Evolutionary conservation across 371 early-diverging fungal genomes (phyloP), one percentile per base, ranked within the genome.

Genomic region (Mucor indicus): DNA sequence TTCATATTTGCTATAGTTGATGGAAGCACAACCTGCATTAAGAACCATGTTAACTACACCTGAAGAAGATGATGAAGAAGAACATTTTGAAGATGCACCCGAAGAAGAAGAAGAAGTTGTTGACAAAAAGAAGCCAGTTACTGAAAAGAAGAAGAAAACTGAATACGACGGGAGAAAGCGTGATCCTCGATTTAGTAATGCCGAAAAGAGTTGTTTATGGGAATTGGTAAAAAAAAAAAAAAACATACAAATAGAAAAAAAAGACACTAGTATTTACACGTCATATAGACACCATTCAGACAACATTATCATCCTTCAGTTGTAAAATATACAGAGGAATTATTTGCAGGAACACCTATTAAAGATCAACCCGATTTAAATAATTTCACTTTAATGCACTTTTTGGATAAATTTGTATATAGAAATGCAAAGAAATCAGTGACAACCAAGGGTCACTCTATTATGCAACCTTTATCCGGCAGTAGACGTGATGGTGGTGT

Each of bases 341-440:
- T 97, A 36, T 70, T 95, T 40, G 69, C 75, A 9, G 83, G 86
- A 29, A 72, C 84, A 54, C 71, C 79, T 29, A 91, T 96, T 38
- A 62, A 77, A 24, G 75, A 77, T 22, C 81, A 88, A 41, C 84
- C 81, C 54, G 95, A 96, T 62, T 79, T 98, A 48, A 91, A 91
- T 55, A 85, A 87, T 59, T 92, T 92, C 68, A 93, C 96, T 2
- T 72, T 96, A 45, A 73, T 85, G 50, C 94, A 94, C 57, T 98
- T 98, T 74, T 76, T 98, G 46, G 96, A 98, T 63, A 81, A 90
- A 40, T 96, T 98, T 74, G 93, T 94, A 8, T 95, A 86, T 77
- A 91, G 95, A 67, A 94, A 93, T 68, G 90, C 98, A 27, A 95
- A 95, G 76, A 85, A 87, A 57, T 59, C 60, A n/a, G 27, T 55